These are phyloP conservation scores for Metarhizium sp. DNA, from an alignment of 2,329 filamentous ascomycete species.

Conservation along the genomic window DNA sequence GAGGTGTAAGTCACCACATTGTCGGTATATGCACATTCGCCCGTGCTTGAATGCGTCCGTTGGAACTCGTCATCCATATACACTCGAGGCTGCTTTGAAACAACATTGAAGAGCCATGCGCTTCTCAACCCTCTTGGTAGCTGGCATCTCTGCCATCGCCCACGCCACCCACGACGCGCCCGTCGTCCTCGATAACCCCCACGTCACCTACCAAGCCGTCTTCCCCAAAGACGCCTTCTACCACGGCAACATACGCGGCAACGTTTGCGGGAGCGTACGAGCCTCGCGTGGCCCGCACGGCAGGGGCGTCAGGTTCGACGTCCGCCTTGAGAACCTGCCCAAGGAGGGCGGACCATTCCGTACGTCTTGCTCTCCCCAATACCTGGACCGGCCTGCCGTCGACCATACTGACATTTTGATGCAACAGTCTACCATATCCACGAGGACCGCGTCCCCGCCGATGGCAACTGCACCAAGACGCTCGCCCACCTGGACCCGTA, in stretches of 20 bases:
- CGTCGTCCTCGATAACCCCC: constrained; percentile 45
- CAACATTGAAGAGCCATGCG: not conserved
- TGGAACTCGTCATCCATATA: not conserved
- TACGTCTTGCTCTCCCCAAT: constrained; percentile 26
- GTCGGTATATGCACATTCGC: too few relatives aligned
- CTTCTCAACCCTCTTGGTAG: constrained; percentile 8
- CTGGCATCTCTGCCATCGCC: constrained; percentile 18
- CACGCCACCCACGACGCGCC: constrained; percentile 34
- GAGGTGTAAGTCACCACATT: too few relatives aligned
- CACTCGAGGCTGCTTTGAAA: too few relatives aligned
- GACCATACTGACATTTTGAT: not conserved
- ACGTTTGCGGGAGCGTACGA: constrained; percentile 41
- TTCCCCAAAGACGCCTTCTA: constrained; percentile 46
- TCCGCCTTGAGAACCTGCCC: constrained; percentile 50
- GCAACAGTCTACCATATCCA: constrained; percentile 64
- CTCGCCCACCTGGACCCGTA: constrained; percentile 64
- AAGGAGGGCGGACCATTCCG: constrained; percentile 48
- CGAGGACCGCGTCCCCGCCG: constrained; percentile 47
- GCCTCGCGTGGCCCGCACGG: constrained; percentile 37
- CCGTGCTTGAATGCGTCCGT: not conserved
- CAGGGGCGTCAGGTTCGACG: constrained; percentile 44
- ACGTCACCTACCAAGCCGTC: constrained; percentile 42
- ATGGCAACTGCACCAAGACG: constrained; percentile 64
- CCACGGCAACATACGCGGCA: constrained; percentile 33
- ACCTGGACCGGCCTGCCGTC: not conserved